Evolutionary conservation across 2,329 filamentous ascomycete genomes (phyloP).

Genomic region (Aspergillus sp.): DNA sequence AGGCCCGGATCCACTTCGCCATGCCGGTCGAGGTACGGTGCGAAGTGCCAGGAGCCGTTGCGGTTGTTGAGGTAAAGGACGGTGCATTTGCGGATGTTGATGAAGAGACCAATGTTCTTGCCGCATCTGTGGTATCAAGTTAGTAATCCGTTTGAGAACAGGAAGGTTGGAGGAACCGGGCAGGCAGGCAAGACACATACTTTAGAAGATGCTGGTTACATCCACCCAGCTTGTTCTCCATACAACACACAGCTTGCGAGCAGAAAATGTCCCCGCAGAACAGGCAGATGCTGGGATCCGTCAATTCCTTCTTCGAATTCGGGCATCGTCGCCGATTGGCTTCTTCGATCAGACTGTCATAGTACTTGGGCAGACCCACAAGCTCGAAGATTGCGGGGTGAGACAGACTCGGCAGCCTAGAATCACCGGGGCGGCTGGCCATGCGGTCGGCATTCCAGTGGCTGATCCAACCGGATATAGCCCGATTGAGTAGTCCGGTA

Average conservation of each 20-base stretch:
- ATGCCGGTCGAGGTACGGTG: conserved; percentile 91
- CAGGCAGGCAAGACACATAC: conserved; percentile 43
- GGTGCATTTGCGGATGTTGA: conserved; percentile 94
- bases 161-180: background rate
- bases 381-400: conserved; percentile 93
- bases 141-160: conserved; percentile 3
- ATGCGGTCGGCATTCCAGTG: conserved; percentile 32
- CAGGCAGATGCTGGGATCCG: conserved; percentile 83
- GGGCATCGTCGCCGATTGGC: conserved; percentile 76
- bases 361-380: conserved; percentile 83
- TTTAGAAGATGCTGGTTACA: conserved; percentile 83
- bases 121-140: conserved; percentile 59
- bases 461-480: conserved; percentile 64
- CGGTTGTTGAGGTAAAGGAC: conserved; percentile 76
- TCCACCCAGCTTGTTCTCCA: conserved; percentile 63
- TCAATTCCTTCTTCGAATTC: conserved; percentile 81
- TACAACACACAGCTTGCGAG: conserved; percentile 86
- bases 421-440: conserved; percentile 24
- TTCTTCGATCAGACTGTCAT: conserved; percentile 86
- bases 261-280: conserved; percentile 98
- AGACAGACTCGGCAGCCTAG: conserved; percentile 46
- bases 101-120: conserved; percentile 81
- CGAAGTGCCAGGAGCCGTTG: conserved; percentile 75
- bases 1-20: conserved; percentile 92
- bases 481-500: conserved; percentile 38